Evolutionary conservation across 2,329 filamentous ascomycete species (phyloP).

Genomic region (Aspergillus sp.): DNA sequence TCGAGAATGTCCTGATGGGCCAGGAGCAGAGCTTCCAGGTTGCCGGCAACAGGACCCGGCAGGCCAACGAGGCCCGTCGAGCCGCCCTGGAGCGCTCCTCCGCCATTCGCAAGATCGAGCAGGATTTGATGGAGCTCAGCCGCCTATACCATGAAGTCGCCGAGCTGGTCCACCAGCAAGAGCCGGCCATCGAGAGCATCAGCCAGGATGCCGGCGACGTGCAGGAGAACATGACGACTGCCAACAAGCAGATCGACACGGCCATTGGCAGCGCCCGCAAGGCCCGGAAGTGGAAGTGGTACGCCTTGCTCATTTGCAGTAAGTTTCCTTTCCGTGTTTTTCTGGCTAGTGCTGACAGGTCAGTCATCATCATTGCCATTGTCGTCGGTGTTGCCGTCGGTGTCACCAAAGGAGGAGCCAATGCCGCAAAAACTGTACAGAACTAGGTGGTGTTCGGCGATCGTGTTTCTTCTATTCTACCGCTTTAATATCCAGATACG

Average conservation of each 20-base stretch:
- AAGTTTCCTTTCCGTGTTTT: slow-evolving; percentile 27
- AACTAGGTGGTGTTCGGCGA: too few species aligned
- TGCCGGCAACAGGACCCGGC: slow-evolving; percentile 48
- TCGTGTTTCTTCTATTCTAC: too few species aligned
- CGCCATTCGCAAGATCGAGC: slow-evolving; percentile 85
- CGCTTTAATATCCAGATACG: slow-evolving; percentile 6
- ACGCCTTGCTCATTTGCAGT: slow-evolving; percentile 68
- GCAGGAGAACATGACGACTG: slow-evolving; percentile 72
- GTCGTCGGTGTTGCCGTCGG: slow-evolving; percentile 43
- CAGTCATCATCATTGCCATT: slow-evolving; percentile 47
- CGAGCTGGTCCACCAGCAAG: slow-evolving; percentile 75
- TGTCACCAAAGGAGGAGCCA: slow-evolving; percentile 28
- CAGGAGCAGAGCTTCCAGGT: slow-evolving; percentile 68
- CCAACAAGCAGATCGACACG: slow-evolving; percentile 71
- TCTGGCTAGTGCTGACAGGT: slow-evolving; percentile 5
- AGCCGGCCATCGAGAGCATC: slow-evolving; percentile 68
- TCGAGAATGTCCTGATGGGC: slow-evolving; percentile 54
- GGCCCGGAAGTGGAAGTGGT: slow-evolving; percentile 93
- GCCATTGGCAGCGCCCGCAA: slow-evolving; percentile 73
- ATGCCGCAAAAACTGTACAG: slow-evolving; percentile 9
- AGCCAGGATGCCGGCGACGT: slow-evolving; percentile 82
- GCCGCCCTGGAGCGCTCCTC: slow-evolving; percentile 74
- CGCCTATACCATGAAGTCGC: slow-evolving; percentile 88
- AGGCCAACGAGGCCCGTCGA: slow-evolving; percentile 68
- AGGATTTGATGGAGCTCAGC: slow-evolving; percentile 76